A percentile compares a stretch with the other conserved stretches of the same genome.
These are phyloP conservation scores for Pecoramyces ruminantium DNA, from an alignment of 192 early-diverging fungal species.

Conservation along the genomic window DNA sequence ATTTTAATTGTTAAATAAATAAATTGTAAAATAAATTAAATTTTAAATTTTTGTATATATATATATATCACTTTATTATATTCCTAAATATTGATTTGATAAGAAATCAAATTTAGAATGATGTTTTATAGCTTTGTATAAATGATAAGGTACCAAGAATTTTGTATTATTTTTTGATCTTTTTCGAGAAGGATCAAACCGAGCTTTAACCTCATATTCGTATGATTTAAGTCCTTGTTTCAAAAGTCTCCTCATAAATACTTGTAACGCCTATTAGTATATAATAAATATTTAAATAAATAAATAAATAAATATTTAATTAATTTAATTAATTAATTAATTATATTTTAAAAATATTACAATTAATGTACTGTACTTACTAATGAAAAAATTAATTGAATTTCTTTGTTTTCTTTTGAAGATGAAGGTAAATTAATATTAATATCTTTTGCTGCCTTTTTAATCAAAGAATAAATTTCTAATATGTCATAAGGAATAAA, in stretches of 20 bases:
- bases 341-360: too few species aligned
- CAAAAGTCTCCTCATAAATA: background rate
- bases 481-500: background rate
- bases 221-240: background rate
- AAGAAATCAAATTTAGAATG: background rate
- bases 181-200: background rate
- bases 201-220: background rate
- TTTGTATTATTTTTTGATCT: background rate
- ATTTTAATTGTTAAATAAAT: too few species aligned
- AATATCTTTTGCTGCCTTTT: background rate
- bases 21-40: too few species aligned
- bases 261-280: background rate
- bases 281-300: too few species aligned
- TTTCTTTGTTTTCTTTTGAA: background rate
- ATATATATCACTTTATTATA: too few species aligned
- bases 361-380: background rate
- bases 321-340: too few species aligned
- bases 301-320: too few species aligned
- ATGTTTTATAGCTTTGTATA: background rate
- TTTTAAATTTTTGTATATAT: too few species aligned
- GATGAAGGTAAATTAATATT: background rate
- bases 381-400: background rate
- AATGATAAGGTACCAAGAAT: background rate
- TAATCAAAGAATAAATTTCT: background rate
- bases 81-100: background rate